Conservation (phyloP, 169 alveolate genomes). For the Cardiosporidium cionae region DNA sequence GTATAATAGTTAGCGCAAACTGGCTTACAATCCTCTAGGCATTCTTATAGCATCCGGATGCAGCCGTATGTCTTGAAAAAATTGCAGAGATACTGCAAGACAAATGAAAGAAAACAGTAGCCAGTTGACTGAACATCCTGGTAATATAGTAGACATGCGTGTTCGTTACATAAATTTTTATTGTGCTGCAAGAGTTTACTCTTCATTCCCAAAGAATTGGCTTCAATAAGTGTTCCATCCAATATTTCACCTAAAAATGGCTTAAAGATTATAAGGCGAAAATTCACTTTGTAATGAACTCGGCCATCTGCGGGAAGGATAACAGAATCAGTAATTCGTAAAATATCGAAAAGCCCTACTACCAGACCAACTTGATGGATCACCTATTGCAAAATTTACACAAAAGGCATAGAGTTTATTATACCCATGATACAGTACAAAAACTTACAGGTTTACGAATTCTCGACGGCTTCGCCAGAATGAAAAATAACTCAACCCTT, state of each 20-base stretch:
- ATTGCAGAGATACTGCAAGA: not conserved
- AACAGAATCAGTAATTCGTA: not conserved
- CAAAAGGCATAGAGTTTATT: not conserved
- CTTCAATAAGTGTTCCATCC: not conserved
- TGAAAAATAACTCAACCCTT: too few species aligned
- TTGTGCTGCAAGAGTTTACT: too few species aligned
- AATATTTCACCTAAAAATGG: slow-evolving; percentile 15
- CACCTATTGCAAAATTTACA: not conserved
- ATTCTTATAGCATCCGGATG: not conserved
- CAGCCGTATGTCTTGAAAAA: not conserved
- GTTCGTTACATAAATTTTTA: too few species aligned
- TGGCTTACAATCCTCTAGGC: not conserved
- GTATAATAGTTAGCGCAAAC: not conserved
- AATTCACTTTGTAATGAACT: slow-evolving; percentile 5
- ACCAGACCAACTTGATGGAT: slow-evolving; percentile 3
- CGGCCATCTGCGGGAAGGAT: slow-evolving; percentile 12
- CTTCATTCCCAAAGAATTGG: not conserved
- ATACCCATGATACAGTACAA: too few species aligned
- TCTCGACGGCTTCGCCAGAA: too few species aligned
- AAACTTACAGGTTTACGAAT: too few species aligned
- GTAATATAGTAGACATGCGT: too few species aligned
- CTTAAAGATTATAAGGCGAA: slow-evolving; percentile 5
- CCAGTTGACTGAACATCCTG: too few species aligned
- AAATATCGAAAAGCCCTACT: slow-evolving; percentile 6
- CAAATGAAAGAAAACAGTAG: too few species aligned